Conservation (phyloP, 306 rosid species). For the Nissolia schottii region DNA sequence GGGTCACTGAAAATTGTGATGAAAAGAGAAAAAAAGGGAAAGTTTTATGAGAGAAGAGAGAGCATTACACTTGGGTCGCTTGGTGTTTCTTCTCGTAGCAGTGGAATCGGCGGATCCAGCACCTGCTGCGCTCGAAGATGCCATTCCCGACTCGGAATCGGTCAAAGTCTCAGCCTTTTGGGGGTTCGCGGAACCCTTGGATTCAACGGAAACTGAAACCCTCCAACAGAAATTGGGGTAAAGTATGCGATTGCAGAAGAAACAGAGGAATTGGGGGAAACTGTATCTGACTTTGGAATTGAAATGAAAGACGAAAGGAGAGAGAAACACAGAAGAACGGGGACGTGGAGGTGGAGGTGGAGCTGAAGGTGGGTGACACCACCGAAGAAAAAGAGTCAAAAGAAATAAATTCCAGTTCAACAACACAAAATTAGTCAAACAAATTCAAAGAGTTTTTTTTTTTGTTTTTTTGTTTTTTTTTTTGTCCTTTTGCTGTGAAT, state of each 20-base stretch:
- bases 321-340: background rate
- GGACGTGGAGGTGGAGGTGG: background rate
- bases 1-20: constrained; percentile 3
- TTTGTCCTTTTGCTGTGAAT: too few species aligned
- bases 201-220: constrained; percentile 19
- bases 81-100: constrained; percentile 64
- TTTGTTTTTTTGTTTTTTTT: too few species aligned
- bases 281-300: background rate
- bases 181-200: background rate
- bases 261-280: background rate
- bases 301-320: background rate
- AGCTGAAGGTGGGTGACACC: background rate
- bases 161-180: constrained; percentile 17
- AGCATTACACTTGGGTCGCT: constrained; percentile 84
- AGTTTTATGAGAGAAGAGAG: constrained; percentile 7
- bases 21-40: background rate
- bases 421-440: background rate
- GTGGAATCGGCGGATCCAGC: constrained; percentile 80
- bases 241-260: background rate
- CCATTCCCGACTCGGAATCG: constrained; percentile 55
- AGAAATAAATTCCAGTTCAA: background rate
- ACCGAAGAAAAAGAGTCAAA: background rate
- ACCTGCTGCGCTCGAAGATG: constrained; percentile 64
- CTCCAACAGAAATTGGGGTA: background rate
- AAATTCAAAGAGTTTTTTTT: background rate